Evolutionary conservation across 108 stramenopile species (phyloP).

Genomic region (Skeletonema tropicum): DNA sequence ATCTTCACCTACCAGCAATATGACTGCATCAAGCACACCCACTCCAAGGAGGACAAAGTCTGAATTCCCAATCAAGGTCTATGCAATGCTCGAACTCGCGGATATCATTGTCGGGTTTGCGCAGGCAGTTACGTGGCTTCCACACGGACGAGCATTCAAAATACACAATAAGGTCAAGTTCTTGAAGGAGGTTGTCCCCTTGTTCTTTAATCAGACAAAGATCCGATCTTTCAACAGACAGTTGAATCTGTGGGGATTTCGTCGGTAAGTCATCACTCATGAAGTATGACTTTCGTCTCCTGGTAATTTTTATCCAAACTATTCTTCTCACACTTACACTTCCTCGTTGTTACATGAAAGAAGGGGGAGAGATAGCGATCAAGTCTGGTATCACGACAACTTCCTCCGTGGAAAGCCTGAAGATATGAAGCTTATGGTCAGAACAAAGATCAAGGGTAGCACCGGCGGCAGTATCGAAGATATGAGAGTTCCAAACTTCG

Average conservation of each 20-base stretch:
- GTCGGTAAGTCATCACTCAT: too few species aligned
- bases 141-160: conserved; percentile 33
- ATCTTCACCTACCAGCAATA: too few species aligned
- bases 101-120: too few species aligned
- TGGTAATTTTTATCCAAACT: too few species aligned
- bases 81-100: too few species aligned
- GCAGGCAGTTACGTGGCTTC: too few species aligned
- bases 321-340: too few species aligned
- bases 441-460: conserved; percentile 1
- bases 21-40: too few species aligned
- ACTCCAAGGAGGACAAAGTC: background rate
- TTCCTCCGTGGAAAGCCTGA: conserved; percentile 17
- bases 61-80: too few species aligned
- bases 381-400: conserved; percentile 15
- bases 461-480: background rate
- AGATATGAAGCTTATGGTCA: background rate
- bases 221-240: too few species aligned
- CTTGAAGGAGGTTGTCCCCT: conserved; percentile 54
- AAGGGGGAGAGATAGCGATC: background rate
- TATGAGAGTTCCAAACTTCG: background rate
- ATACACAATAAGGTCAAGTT: conserved; percentile 56
- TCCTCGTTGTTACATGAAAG: too few species aligned
- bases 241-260: background rate
- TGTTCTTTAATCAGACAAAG: conserved; percentile 47
- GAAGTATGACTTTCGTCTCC: too few species aligned